Evolutionary conservation across 2,329 filamentous ascomycete genomes (phyloP).

Genomic region (Xylariaceae sp.): DNA sequence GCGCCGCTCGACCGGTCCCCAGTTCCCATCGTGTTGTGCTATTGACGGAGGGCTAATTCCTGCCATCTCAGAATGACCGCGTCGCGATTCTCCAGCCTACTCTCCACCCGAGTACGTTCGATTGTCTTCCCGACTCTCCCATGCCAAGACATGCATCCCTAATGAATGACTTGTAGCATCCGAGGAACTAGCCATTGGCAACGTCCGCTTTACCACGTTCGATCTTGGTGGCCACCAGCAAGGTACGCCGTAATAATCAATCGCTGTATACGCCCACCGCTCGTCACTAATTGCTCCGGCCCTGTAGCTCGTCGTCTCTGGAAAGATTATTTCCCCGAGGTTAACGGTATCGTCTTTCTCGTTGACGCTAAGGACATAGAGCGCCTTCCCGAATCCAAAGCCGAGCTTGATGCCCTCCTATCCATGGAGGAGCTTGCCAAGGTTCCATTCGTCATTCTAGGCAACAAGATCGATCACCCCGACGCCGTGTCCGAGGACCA

Average conservation of each 20-base stretch:
- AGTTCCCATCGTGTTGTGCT: neutral
- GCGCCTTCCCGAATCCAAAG: constrained; percentile 89
- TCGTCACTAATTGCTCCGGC: constrained; percentile 6
- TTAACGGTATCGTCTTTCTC: constrained; percentile 94
- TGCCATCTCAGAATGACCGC: constrained; percentile 66
- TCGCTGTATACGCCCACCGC: neutral
- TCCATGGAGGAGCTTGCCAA: constrained; percentile 95
- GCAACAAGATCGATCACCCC: constrained; percentile 99
- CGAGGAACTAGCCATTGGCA: constrained; percentile 87
- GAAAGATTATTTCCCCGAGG: constrained; percentile 97
- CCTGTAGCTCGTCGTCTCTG: constrained; percentile 75
- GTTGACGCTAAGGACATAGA: constrained; percentile 97
- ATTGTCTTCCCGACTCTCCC: constrained; percentile 13
- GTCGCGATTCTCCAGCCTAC: constrained; percentile 87
- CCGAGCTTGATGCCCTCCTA: constrained; percentile 90
- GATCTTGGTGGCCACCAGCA: constrained; percentile 92
- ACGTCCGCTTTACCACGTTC: constrained; percentile 91
- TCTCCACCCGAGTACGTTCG: constrained; percentile 74
- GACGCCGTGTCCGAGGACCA: constrained; percentile 94
- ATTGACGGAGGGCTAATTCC: constrained; percentile 5
- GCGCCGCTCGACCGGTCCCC: constrained; percentile 5
- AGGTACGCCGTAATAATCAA: constrained; percentile 43
- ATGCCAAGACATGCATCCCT: constrained; percentile 22
- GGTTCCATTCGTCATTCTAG: constrained; percentile 91
- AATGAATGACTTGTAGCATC: constrained; percentile 52